phyloP scores from a whole-genome alignment of 352 stramenopile species.

The Phytopythium mirpurense region DNA sequence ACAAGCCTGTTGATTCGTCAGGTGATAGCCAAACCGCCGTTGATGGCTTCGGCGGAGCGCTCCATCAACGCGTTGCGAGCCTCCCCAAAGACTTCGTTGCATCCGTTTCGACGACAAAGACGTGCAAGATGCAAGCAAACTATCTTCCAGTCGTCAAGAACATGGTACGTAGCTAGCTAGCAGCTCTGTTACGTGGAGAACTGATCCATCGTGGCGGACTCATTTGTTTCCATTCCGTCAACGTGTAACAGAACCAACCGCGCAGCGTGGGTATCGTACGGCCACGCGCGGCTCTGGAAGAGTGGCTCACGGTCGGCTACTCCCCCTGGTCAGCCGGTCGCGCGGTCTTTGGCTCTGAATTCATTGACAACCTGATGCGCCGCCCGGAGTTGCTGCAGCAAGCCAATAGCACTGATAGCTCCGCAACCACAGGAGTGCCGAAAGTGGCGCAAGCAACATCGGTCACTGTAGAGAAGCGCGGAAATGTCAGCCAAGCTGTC shows the following conservation, averaged over 20 bases:
- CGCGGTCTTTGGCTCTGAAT: constrained; percentile 54
- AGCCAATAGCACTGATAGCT: constrained; percentile 10
- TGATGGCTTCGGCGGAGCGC: constrained; percentile 39
- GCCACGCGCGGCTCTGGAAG: constrained; percentile 73
- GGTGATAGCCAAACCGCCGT: constrained; percentile 62
- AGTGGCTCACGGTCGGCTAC: constrained; percentile 89
- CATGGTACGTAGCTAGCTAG: constrained; percentile 23
- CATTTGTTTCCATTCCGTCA: background rate
- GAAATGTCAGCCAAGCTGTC: constrained; percentile 73
- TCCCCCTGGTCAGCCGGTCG: constrained; percentile 88
- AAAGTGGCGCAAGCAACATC: constrained; percentile 1
- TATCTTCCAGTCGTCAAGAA: constrained; percentile 74
- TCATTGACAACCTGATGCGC: constrained; percentile 58
- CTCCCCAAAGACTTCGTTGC: constrained; percentile 66
- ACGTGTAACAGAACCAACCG: constrained; percentile 64
- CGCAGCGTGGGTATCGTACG: constrained; percentile 85
- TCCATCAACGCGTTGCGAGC: constrained; percentile 62
- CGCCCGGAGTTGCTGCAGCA: constrained; percentile 41
- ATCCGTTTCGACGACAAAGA: constrained; percentile 64
- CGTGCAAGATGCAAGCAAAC: constrained; percentile 73
- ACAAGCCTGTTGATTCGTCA: constrained; percentile 46
- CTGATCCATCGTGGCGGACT: background rate
- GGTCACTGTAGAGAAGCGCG: constrained; percentile 39
- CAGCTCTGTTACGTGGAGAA: background rate
- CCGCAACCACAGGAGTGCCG: background rate